These are phyloP conservation scores for Chrysanthemum lavandulifolium DNA, from an alignment of 129 eudicot genomes.

Conservation along the genomic window DNA sequence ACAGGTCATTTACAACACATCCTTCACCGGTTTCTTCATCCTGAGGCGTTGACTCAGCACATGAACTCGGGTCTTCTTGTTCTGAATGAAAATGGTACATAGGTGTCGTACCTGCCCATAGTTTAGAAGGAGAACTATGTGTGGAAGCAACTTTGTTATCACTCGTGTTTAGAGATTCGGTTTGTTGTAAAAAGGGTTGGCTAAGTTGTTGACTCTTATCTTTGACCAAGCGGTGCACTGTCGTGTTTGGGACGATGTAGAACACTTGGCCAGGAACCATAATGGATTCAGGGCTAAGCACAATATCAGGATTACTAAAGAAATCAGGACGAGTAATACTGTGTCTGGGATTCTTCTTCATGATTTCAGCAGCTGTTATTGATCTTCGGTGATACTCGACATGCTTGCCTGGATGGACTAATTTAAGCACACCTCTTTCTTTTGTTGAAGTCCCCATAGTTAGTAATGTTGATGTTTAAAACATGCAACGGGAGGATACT, in stretches of 20 bases:
- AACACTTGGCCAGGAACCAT: conserved; percentile 62
- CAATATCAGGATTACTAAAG: conserved; percentile 45
- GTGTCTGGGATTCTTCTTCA: conserved; percentile 65
- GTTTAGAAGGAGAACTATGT: conserved; percentile 23
- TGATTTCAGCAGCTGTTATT: conserved; percentile 53
- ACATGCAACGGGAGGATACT: conserved; percentile 23
- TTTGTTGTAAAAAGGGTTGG: conserved; percentile 19
- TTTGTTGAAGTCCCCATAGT: conserved; percentile 44
- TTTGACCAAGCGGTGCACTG: conserved; percentile 44
- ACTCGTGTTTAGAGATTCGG: conserved; percentile 5
- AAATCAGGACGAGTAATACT: conserved; percentile 62
- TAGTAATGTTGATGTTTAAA: neutral
- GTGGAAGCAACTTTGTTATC: neutral
- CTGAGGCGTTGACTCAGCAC: conserved; percentile 8
- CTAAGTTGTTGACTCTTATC: conserved; percentile 21
- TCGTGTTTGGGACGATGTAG: conserved; percentile 52
- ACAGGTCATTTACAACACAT: conserved; percentile 3
- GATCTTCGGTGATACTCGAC: conserved; percentile 42
- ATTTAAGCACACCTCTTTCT: conserved; percentile 52
- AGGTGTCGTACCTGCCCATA: conserved; percentile 43
- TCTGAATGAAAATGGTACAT: conserved; percentile 23
- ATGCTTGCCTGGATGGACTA: conserved; percentile 60
- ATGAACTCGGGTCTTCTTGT: conserved; percentile 15
- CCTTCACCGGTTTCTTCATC: conserved; percentile 20
- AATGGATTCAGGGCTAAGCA: conserved; percentile 56